A percentile compares a stretch with the other conserved stretches of the same genome.
Conservation (phyloP, 257 asterid species). For the Thymus mandschuricus region DNA sequence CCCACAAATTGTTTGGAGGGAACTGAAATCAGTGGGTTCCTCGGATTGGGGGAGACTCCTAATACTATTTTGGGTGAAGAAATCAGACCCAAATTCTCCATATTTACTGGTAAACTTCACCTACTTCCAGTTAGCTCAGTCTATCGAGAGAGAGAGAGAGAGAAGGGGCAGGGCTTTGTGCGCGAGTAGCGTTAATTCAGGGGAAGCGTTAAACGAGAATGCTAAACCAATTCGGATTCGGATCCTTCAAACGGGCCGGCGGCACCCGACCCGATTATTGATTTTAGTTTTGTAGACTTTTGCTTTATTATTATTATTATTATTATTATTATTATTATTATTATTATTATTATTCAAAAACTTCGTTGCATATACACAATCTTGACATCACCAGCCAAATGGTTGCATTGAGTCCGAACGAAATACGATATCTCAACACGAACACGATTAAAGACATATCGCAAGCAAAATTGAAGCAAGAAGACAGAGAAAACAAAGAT, state of each 20-base stretch:
- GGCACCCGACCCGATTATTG: conserved; percentile 13
- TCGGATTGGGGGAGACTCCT: conserved; percentile 60
- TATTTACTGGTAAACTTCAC: conserved; percentile 24
- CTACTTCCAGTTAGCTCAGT: conserved; percentile 4
- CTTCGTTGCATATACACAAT: too few relatives aligned
- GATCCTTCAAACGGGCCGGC: conserved; percentile 23
- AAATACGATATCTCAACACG: too few relatives aligned
- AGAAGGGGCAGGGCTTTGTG: conserved; percentile 3
- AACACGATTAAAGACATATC: too few relatives aligned
- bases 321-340: too few relatives aligned
- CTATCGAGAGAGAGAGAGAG: conserved; percentile 5
- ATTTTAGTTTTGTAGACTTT: too few relatives aligned
- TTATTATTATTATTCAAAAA: too few relatives aligned
- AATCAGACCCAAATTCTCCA: conserved; percentile 70
- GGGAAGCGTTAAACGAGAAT: background rate
- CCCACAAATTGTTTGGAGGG: conserved; percentile 58
- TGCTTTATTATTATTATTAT: too few relatives aligned
- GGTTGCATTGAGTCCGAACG: too few relatives aligned
- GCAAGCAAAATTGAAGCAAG: background rate
- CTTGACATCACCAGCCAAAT: too few relatives aligned
- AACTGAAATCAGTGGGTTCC: conserved; percentile 44
- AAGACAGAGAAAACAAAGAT: background rate
- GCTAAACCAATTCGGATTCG: conserved; percentile 12
- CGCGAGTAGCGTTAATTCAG: conserved; percentile 12
- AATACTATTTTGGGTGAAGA: conserved; percentile 72